These are phyloP conservation scores for Tremella fuciformis DNA, from an alignment of 768 basidiomycete species.

Conservation along the genomic window DNA sequence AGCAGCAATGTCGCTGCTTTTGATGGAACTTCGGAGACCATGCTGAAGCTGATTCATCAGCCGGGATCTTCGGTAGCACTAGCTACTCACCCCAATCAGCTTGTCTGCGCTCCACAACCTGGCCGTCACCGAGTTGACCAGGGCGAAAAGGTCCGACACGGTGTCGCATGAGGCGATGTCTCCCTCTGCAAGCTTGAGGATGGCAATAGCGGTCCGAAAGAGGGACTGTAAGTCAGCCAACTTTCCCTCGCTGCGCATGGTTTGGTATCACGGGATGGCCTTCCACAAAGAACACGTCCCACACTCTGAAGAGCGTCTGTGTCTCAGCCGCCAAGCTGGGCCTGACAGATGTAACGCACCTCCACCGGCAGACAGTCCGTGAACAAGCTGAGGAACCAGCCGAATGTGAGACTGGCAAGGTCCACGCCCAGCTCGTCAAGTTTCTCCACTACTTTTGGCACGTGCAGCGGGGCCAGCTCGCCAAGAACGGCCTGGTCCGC, in stretches of 20 bases:
- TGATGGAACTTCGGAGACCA: not conserved
- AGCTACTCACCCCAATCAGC: slow-evolving; percentile 67
- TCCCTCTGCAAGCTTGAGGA: slow-evolving; percentile 75
- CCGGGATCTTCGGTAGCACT: not conserved
- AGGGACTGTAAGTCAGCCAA: slow-evolving; percentile 28
- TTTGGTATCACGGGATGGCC: slow-evolving; percentile 63
- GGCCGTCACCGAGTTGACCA: slow-evolving; percentile 82
- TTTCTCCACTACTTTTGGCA: slow-evolving; percentile 73
- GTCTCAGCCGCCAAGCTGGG: not conserved
- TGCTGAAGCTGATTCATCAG: not conserved
- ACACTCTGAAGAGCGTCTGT: slow-evolving; percentile 88
- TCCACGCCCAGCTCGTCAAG: slow-evolving; percentile 79
- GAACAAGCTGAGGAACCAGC: slow-evolving; percentile 95
- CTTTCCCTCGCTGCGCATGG: not conserved
- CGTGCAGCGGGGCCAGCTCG: slow-evolving; percentile 75
- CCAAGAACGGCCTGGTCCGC: slow-evolving; percentile 88
- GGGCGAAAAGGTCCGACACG: slow-evolving; percentile 82
- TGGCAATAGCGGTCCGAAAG: slow-evolving; percentile 75
- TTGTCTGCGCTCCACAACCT: slow-evolving; percentile 92
- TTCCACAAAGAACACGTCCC: slow-evolving; percentile 93
- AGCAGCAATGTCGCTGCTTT: slow-evolving; percentile 3
- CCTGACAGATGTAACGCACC: slow-evolving; percentile 54
- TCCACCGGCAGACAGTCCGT: slow-evolving; percentile 94
- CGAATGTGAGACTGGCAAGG: slow-evolving; percentile 91
- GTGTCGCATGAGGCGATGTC: slow-evolving; percentile 81